Evolutionary conservation across 1,284 basidiomycete species (phyloP).

Genomic region (Amylostereum areolatum): DNA sequence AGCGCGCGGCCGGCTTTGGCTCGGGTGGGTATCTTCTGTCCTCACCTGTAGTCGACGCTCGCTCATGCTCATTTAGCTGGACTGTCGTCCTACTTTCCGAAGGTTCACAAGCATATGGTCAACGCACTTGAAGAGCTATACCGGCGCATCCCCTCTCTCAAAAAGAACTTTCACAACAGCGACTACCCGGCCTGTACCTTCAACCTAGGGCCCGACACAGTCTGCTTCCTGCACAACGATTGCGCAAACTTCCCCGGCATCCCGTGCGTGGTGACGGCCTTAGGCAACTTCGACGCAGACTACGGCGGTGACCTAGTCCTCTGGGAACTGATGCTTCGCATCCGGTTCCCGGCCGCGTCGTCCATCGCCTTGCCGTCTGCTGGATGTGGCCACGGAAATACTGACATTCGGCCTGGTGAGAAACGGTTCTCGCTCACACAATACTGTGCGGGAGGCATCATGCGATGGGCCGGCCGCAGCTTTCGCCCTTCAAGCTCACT

Average conservation of each 20-base stretch:
- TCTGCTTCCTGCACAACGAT: constrained; percentile 2
- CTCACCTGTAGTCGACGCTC: background rate
- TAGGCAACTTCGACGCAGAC: constrained; percentile 3
- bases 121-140: background rate
- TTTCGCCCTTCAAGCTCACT: background rate
- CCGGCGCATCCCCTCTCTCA: background rate
- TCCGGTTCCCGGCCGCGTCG: background rate
- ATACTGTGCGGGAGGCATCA: constrained; percentile 1
- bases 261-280: constrained; percentile 2
- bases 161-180: background rate
- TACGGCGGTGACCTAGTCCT: constrained; percentile 3
- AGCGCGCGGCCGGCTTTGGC: constrained; percentile 1
- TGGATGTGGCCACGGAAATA: constrained; percentile 2
- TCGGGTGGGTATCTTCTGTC: background rate
- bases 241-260: background rate
- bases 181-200: constrained; percentile 1
- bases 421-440: constrained; percentile 3
- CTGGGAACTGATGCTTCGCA: background rate
- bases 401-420: background rate
- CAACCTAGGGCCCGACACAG: constrained; percentile 4
- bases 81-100: background rate
- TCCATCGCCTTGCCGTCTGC: constrained; percentile 2
- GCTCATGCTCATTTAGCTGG: background rate
- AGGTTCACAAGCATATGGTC: background rate
- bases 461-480: constrained; percentile 1